phyloP scores from a whole-genome alignment of 1,284 basidiomycete species.

The Grifola frondosa region DNA sequence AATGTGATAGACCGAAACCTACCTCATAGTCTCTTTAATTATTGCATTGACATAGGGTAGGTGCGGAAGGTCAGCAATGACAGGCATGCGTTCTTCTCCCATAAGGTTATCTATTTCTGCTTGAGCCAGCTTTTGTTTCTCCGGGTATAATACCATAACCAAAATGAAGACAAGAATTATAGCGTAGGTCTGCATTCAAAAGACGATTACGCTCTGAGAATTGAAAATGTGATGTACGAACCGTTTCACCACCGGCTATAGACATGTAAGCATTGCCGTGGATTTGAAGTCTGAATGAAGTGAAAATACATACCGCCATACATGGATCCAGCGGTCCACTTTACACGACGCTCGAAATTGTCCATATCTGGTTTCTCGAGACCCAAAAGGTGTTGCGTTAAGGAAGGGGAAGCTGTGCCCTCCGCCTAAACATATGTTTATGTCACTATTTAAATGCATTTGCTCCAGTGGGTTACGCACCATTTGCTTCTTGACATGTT shows the following conservation, averaged over 20 bases:
- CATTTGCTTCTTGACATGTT: slow-evolving; percentile 30
- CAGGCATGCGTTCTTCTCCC: slow-evolving; percentile 28
- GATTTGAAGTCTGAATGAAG: neutral
- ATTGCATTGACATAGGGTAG: slow-evolving; percentile 32
- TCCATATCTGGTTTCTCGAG: neutral
- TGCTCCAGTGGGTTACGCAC: slow-evolving; percentile 10
- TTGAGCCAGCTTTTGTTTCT: slow-evolving; percentile 27
- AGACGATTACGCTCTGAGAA: no score
- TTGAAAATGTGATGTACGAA: neutral
- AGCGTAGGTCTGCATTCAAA: slow-evolving; percentile 10
- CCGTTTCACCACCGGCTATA: slow-evolving; percentile 18
- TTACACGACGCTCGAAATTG: slow-evolving; percentile 15
- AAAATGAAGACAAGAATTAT: slow-evolving; percentile 24
- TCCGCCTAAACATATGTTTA: slow-evolving; percentile 3
- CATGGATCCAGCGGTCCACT: slow-evolving; percentile 23
- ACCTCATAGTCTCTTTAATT: slow-evolving; percentile 33
- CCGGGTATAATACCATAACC: slow-evolving; percentile 29
- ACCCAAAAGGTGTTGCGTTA: slow-evolving; percentile 11
- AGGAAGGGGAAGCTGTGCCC: slow-evolving; percentile 16
- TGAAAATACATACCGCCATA: slow-evolving; percentile 21
- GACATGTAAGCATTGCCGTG: no score
- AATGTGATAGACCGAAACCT: no score
- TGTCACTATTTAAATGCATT: neutral
- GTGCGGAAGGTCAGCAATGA: slow-evolving; percentile 24
- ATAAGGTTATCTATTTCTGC: slow-evolving; percentile 31